These are phyloP conservation scores for Fusarium piperis DNA, from an alignment of 2,329 filamentous ascomycete species.

Conservation along the genomic window DNA sequence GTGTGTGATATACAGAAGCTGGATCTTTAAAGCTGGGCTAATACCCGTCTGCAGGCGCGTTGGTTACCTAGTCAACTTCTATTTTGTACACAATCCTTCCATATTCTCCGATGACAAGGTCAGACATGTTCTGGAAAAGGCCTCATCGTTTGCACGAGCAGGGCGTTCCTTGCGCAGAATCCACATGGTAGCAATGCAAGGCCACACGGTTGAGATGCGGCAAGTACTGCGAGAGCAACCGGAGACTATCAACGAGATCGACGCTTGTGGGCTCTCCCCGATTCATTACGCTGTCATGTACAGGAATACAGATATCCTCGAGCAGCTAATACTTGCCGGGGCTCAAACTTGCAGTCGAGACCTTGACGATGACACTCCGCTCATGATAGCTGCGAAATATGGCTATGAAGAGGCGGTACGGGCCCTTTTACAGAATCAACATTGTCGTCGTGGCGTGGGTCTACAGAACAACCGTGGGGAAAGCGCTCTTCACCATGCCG, in stretches of 20 bases:
- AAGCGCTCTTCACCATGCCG: background rate
- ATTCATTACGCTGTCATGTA: fast-evolving
- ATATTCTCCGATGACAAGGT: fast-evolving
- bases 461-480: fast-evolving
- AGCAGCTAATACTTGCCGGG: background rate
- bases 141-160: background rate
- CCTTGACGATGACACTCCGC: fast-evolving
- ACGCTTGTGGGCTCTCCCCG: fast-evolving
- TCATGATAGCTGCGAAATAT: fast-evolving
- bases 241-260: background rate
- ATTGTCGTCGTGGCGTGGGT: background rate
- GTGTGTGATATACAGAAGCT: background rate
- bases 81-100: fast-evolving
- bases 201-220: background rate
- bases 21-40: background rate
- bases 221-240: background rate
- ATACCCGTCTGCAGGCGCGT: background rate
- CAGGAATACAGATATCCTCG: fast-evolving
- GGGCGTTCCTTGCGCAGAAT: background rate
- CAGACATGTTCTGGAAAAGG: background rate
- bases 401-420: fast-evolving
- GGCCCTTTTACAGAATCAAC: background rate
- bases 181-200: background rate
- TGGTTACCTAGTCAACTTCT: fast-evolving
- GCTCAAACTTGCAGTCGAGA: background rate